Conservation (phyloP, 2,329 filamentous ascomycete species). For the Penicillium olsonii region DNA sequence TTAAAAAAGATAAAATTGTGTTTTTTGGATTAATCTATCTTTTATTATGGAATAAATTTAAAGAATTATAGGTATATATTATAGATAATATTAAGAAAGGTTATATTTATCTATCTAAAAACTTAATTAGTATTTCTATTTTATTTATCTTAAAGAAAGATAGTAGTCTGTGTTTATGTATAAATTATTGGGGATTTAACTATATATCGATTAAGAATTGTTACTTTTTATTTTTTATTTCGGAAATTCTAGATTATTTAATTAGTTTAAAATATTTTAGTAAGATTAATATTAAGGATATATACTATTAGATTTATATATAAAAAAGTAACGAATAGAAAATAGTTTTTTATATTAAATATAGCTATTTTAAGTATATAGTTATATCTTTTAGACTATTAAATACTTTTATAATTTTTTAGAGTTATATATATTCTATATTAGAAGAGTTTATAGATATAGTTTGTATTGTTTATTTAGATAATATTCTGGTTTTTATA, state of each 20-base stretch:
- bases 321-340: background rate
- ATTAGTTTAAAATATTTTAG: background rate
- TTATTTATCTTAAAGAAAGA: constrained; percentile 2
- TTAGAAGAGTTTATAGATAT: background rate
- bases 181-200: background rate
- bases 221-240: background rate
- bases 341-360: background rate
- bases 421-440: background rate
- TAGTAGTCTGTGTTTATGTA: background rate
- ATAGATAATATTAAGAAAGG: background rate
- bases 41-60: background rate
- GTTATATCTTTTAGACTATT: background rate
- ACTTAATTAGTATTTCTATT: background rate
- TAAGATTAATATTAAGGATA: background rate
- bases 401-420: background rate
- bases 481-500: background rate
- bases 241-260: background rate
- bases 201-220: constrained; percentile 2
- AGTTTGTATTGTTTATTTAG: background rate
- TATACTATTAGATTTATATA: background rate
- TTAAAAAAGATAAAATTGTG: background rate
- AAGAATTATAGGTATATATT: background rate
- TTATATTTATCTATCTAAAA: background rate
- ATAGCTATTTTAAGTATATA: background rate
- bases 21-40: background rate